Percentiles rank a stretch among this genome's conserved stretches.
Evolutionary conservation across 306 rosid species (phyloP).

Genomic region (Canavalia gladiata): DNA sequence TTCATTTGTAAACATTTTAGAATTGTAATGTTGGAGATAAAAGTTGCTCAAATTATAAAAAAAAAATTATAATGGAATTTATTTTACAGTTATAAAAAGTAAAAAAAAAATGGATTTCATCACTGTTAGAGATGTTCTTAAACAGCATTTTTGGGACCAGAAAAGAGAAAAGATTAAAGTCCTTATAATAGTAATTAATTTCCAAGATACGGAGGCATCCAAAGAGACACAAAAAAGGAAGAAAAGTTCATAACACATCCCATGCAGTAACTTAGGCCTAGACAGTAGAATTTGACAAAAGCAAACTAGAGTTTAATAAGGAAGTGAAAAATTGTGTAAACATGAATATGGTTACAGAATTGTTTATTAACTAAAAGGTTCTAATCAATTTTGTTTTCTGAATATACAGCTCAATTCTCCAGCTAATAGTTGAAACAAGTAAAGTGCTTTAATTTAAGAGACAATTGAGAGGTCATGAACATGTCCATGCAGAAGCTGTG

Average conservation of each 20-base stretch:
- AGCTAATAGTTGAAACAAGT: background rate
- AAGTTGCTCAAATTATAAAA: too few relatives aligned
- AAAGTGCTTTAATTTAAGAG: background rate
- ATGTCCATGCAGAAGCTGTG: slow-evolving; percentile 95
- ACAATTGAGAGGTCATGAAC: background rate
- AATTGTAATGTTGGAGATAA: too few relatives aligned
- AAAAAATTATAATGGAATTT: too few relatives aligned
- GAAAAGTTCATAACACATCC: background rate
- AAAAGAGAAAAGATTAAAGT: background rate
- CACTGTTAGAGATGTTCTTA: too few relatives aligned
- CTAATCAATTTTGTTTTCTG: slow-evolving; percentile 27
- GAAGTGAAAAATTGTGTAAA: slow-evolving; percentile 17
- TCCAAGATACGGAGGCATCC: slow-evolving; percentile 13
- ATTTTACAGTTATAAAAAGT: too few relatives aligned
- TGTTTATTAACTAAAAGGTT: slow-evolving; percentile 18
- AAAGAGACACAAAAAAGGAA: background rate
- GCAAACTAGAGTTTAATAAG: slow-evolving; percentile 1
- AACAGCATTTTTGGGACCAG: slow-evolving; percentile 10
- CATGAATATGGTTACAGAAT: slow-evolving; percentile 4
- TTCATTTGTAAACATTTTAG: too few relatives aligned
- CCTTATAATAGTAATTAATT: background rate
- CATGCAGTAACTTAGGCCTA: background rate
- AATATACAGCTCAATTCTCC: slow-evolving; percentile 37
- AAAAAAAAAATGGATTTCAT: too few relatives aligned
- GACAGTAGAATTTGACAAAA: slow-evolving; percentile 26